A percentile compares a stretch with the other conserved stretches of the same genome.
Evolutionary conservation across 495 filamentous ascomycete species (phyloP).

Genomic region (Stereocaulon alpinum): DNA sequence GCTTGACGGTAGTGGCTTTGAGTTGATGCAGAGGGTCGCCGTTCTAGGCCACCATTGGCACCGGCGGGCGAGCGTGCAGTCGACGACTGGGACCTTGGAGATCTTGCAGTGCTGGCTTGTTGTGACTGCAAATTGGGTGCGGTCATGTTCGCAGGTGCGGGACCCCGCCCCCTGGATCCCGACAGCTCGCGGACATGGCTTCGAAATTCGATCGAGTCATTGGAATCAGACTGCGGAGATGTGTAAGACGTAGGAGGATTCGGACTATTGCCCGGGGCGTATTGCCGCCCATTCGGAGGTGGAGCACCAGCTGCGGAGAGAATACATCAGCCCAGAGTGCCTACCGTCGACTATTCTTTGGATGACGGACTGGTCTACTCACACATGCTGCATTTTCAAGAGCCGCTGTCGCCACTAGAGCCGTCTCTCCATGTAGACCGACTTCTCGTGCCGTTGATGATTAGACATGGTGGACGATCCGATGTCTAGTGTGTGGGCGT

Average conservation of each 20-base stretch:
- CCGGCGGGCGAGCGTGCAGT: conserved; percentile 34
- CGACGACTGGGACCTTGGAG: conserved; percentile 46
- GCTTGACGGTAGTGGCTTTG: conserved; percentile 91
- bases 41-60: conserved; percentile 52
- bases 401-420: background rate
- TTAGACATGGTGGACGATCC: background rate
- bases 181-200: conserved; percentile 20
- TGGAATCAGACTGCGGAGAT: conserved; percentile 5
- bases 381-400: conserved; percentile 13
- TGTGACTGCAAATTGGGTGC: conserved; percentile 37
- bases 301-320: conserved; percentile 6
- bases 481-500: background rate
- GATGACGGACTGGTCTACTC: background rate
- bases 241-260: background rate
- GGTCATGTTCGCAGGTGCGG: conserved; percentile 31
- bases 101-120: conserved; percentile 26
- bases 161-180: conserved; percentile 26
- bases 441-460: background rate
- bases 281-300: conserved; percentile 13
- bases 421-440: background rate
- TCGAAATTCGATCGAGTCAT: conserved; percentile 11
- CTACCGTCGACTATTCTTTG: too few relatives aligned
- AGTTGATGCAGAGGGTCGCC: conserved; percentile 53
- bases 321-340: background rate
- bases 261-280: conserved; percentile 1